These are phyloP conservation scores for Withania somnifera DNA, from an alignment of 305 asterid genomes.

Conservation along the genomic window DNA sequence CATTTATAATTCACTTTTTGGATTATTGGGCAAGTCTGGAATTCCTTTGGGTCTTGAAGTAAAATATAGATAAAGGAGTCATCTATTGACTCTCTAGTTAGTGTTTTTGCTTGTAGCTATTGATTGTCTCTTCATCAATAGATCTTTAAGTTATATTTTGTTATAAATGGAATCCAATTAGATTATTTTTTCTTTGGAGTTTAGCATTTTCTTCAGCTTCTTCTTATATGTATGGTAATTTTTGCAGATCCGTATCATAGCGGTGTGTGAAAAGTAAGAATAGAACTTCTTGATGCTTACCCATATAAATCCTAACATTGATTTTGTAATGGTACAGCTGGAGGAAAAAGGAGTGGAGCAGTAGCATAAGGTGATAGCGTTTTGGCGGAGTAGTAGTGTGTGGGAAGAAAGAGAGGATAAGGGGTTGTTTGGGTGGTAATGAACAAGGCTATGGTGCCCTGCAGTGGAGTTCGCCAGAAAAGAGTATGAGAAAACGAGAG, in stretches of 20 bases:
- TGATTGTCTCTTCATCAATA: conserved; percentile 15
- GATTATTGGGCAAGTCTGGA: not conserved
- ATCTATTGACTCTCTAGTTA: not conserved
- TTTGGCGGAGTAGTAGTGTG: too few species aligned
- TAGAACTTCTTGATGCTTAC: conserved; percentile 90
- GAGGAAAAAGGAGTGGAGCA: too few species aligned
- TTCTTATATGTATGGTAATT: conserved; percentile 9
- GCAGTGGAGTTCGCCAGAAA: too few species aligned
- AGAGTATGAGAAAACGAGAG: too few species aligned
- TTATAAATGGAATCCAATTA: not conserved
- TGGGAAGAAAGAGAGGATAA: too few species aligned
- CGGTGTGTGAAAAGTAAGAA: conserved; percentile 88
- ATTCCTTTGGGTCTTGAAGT: not conserved
- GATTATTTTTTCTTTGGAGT: not conserved
- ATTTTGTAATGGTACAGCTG: too few species aligned
- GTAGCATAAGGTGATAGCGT: too few species aligned
- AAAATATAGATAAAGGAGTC: not conserved
- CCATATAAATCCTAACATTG: conserved; percentile 95
- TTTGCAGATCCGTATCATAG: conserved; percentile 79
- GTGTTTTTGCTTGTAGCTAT: not conserved
- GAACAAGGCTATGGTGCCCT: too few species aligned
- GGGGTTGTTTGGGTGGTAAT: too few species aligned
- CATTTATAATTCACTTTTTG: not conserved
- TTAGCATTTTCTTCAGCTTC: not conserved
- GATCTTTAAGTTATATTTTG: conserved; percentile 7